Conservation (phyloP, 345 rosid genomes). For the Pugionium dolabratum region DNA sequence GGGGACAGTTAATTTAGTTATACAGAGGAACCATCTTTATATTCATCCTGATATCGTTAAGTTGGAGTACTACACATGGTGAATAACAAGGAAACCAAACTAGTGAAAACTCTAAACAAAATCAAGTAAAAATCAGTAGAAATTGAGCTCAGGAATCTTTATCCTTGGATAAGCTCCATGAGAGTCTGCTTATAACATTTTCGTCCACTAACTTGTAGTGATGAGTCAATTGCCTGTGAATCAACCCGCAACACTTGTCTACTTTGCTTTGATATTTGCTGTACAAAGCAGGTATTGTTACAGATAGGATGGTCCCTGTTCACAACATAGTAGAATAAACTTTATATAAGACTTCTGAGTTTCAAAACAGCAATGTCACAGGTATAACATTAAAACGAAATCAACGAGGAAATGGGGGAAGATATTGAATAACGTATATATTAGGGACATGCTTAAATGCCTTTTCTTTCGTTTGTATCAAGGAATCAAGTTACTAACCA, state of each 20-base stretch:
- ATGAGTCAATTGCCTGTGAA: constrained; percentile 61
- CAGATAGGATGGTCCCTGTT: constrained; percentile 71
- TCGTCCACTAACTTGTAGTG: constrained; percentile 83
- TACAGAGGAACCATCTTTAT: constrained; percentile 20
- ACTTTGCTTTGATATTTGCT: constrained; percentile 61
- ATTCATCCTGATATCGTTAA: constrained; percentile 22
- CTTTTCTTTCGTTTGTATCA: neutral
- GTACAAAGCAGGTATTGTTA: constrained; percentile 85
- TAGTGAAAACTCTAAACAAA: constrained; percentile 5
- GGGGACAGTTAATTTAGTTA: neutral
- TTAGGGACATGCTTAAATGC: neutral
- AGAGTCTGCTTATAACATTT: constrained; percentile 68
- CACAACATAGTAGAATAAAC: constrained; percentile 11
- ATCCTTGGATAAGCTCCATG: constrained; percentile 61
- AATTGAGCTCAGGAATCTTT: constrained; percentile 51
- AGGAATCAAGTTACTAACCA: constrained; percentile 49
- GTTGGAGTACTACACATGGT: constrained; percentile 35
- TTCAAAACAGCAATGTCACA: constrained; percentile 3
- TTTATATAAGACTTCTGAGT: constrained; percentile 5
- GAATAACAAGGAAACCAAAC: constrained; percentile 18
- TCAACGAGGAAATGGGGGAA: neutral
- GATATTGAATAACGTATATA: neutral
- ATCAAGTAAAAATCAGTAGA: constrained; percentile 22
- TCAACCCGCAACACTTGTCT: constrained; percentile 68
- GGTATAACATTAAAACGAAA: neutral